Percentiles rank a stretch among this genome's conserved stretches.
Evolutionary conservation across 495 filamentous ascomycete species (phyloP).

Genomic region (Neurospora tetraspora): DNA sequence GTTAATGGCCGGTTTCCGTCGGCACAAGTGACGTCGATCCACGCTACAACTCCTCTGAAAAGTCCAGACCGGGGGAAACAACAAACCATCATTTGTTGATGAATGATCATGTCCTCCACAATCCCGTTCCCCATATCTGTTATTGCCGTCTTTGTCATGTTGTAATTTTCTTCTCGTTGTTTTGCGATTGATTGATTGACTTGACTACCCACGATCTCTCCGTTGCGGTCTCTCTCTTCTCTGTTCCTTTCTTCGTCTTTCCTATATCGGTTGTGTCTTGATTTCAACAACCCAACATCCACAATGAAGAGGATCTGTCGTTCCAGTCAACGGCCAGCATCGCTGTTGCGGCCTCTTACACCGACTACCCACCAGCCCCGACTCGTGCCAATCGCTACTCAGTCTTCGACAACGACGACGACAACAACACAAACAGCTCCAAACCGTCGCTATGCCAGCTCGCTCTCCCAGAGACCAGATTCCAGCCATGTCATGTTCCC

Average conservation of each 20-base stretch:
- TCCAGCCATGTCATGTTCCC: slow-evolving; percentile 76
- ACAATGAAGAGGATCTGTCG: slow-evolving; percentile 16
- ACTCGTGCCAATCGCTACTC: not conserved
- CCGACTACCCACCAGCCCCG: not conserved
- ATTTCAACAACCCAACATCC: not conserved
- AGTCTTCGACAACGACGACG: not conserved
- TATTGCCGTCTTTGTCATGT: not conserved
- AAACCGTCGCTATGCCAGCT: slow-evolving; percentile 19
- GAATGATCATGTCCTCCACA: not conserved
- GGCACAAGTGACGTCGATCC: slow-evolving; percentile 27
- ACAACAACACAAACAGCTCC: not conserved
- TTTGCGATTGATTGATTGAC: not conserved
- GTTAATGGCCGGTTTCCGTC: slow-evolving; percentile 20
- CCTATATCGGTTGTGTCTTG: not conserved
- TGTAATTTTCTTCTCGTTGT: not conserved
- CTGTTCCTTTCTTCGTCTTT: not conserved
- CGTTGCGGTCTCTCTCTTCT: not conserved
- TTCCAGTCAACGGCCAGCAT: not conserved
- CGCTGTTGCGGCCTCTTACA: slow-evolving; percentile 1
- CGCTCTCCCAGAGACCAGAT: slow-evolving; percentile 55
- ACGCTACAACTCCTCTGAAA: not conserved
- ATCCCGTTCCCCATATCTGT: not conserved
- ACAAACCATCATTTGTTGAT: not conserved
- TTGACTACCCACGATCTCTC: not conserved
- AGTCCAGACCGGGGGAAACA: not conserved